Percentiles rank a stretch among this genome's conserved stretches.
These are phyloP conservation scores for Aphanocladium album DNA, from an alignment of 2,329 filamentous ascomycete species.

Conservation along the genomic window DNA sequence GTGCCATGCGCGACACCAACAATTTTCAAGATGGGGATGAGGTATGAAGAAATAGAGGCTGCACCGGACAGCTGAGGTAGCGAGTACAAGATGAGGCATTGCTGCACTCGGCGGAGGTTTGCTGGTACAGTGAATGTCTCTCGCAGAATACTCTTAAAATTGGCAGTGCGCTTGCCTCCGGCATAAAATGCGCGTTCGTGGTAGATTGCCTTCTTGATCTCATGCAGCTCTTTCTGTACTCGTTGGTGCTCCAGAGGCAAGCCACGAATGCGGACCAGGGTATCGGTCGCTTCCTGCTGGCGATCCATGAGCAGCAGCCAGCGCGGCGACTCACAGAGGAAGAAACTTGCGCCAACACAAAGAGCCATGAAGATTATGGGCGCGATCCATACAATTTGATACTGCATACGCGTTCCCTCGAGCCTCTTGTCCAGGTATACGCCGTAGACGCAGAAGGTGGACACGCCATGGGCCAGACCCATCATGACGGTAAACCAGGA, in stretches of 20 bases:
- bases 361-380: constrained; percentile 23
- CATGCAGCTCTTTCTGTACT: constrained; percentile 22
- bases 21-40: constrained; percentile 37
- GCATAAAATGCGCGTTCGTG: constrained; percentile 14
- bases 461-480: constrained; percentile 12
- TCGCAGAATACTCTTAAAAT: constrained; percentile 20
- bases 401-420: constrained; percentile 26
- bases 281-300: constrained; percentile 21
- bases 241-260: constrained; percentile 22
- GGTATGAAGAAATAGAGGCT: constrained; percentile 38
- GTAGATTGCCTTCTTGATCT: constrained; percentile 25
- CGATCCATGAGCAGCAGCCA: constrained; percentile 31
- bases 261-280: constrained; percentile 22
- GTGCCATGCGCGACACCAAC: constrained; percentile 28
- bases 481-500: constrained; percentile 30
- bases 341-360: constrained; percentile 25
- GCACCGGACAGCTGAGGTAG: constrained; percentile 40
- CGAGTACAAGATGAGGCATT: constrained; percentile 31
- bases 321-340: constrained; percentile 32
- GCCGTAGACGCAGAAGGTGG: constrained; percentile 25
- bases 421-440: background rate
- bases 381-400: constrained; percentile 23
- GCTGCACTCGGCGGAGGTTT: constrained; percentile 36
- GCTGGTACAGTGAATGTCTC: constrained; percentile 32
- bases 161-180: constrained; percentile 18